Conservation (phyloP, 495 filamentous ascomycete genomes). For the Aspergillus carlsbadensis region DNA sequence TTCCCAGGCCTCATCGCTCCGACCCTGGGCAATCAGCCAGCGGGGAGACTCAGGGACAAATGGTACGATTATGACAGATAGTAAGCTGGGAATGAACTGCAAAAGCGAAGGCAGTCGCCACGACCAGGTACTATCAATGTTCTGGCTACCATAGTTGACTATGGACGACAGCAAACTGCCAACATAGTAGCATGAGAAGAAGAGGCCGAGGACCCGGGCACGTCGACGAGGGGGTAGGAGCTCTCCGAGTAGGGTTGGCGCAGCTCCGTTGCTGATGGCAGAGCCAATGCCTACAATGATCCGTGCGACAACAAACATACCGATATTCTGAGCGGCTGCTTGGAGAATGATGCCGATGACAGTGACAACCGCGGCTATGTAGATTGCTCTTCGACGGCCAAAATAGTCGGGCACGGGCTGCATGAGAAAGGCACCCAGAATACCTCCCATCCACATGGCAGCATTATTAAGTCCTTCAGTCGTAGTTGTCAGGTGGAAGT, state of each 20-base stretch:
- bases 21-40: too few species aligned
- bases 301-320: not conserved
- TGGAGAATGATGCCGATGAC: not conserved
- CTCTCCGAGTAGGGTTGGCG: not conserved
- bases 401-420: not conserved
- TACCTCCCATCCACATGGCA: not conserved
- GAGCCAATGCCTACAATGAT: not conserved
- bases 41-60: too few species aligned
- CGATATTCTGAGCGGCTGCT: not conserved
- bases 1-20: too few species aligned
- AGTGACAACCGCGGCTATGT: not conserved
- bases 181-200: slow-evolving; percentile 1
- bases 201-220: not conserved
- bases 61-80: not conserved
- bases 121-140: not conserved
- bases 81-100: not conserved
- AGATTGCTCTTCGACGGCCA: not conserved
- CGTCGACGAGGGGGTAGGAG: not conserved
- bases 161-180: not conserved
- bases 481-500: not conserved
- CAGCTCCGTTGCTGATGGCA: not conserved
- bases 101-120: not conserved
- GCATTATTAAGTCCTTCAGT: not conserved
- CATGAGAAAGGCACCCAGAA: slow-evolving; percentile 18
- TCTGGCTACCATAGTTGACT: not conserved